These are phyloP conservation scores for Chaetomidium leptoderma DNA, from an alignment of 495 filamentous ascomycete species.

Conservation along the genomic window DNA sequence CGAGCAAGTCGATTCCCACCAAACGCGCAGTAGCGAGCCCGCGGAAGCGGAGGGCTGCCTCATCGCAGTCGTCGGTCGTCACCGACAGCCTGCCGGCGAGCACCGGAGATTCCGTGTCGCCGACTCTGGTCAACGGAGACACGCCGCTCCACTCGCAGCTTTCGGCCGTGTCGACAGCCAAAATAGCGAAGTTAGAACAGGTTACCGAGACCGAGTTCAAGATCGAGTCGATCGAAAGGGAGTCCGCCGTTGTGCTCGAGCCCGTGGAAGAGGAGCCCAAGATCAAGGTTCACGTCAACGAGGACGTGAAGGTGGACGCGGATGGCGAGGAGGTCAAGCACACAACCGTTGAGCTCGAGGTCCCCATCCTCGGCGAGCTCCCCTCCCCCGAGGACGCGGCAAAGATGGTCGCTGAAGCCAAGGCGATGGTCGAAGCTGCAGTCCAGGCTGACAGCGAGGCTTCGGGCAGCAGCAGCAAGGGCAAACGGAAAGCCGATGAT, in stretches of 20 bases:
- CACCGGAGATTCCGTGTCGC: constrained; percentile 33
- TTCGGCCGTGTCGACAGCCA: constrained; percentile 26
- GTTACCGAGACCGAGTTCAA: constrained; percentile 32
- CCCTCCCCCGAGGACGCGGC: constrained; percentile 70
- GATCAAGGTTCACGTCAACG: constrained; percentile 66
- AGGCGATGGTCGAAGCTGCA: constrained; percentile 83
- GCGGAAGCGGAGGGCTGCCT: constrained; percentile 65
- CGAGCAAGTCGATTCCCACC: constrained; percentile 50
- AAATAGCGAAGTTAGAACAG: constrained; percentile 33
- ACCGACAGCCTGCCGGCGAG: constrained; percentile 30
- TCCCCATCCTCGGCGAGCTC: constrained; percentile 57
- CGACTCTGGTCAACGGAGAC: constrained; percentile 36
- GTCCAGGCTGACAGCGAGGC: constrained; percentile 47
- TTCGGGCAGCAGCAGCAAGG: constrained; percentile 40
- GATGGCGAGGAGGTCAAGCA: constrained; percentile 62
- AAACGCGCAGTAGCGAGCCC: constrained; percentile 50
- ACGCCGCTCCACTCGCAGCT: constrained; percentile 27
- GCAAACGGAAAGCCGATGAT: constrained; percentile 82
- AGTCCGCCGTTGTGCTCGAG: constrained; percentile 41
- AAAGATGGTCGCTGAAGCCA: constrained; percentile 78
- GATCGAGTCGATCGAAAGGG: constrained; percentile 42
- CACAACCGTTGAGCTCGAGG: constrained; percentile 76
- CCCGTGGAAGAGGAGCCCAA: constrained; percentile 52
- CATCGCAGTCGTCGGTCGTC: constrained; percentile 32
- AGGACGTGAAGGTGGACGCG: constrained; percentile 59